Evolutionary conservation across 2,329 filamentous ascomycete genomes (phyloP), one percentile per base, ranked within the genome.

Genomic region (Elsinoe arachidis): DNA sequence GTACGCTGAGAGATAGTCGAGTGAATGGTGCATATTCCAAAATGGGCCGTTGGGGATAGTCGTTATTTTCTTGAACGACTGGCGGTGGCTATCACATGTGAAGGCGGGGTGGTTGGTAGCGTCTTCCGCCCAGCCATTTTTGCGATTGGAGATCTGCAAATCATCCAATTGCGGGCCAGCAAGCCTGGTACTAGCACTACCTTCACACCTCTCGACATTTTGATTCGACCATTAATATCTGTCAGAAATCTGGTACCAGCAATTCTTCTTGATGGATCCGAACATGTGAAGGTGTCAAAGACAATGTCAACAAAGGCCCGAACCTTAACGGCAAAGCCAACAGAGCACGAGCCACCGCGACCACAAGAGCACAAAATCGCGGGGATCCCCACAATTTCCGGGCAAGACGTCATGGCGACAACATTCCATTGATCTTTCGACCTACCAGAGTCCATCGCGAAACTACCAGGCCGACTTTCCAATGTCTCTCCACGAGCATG

Each of bases 31-130:
- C 49, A 39, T 23, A 6, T 38, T 53, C 35, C 34, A 34, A 10
- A n/a, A 30, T 12, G 6, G 23, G n/a, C n/a, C 53, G 53, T 56
- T 56, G 54, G 54, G 37, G 54, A 56, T 56, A 56, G 23, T 35
- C 54, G 54, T 56, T 56, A 33, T 44, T 56, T 21, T 21, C 30
- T 26, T 52, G 11, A 53, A 53, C 49, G 26, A 30, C 26, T 30
- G 26, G 26, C 26, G 49, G 49, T 53, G 49, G 49, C 49, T 39
- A 39, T 39, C 35, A 26, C 19, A 26, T 34, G 19, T 38, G 49
- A 23, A 34, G 26, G 49, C 17, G 47, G 43, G 54, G 54, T 39
- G 54, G 54, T 56, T 56, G 54, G 54, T 47, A 46, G 38, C 37
- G 47, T 37, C 26, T 37, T 23, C 7, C 7, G 41, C 41, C 53